phyloP scores from a whole-genome alignment of 768 basidiomycete genomes.

The Termitomyces sp. region DNA sequence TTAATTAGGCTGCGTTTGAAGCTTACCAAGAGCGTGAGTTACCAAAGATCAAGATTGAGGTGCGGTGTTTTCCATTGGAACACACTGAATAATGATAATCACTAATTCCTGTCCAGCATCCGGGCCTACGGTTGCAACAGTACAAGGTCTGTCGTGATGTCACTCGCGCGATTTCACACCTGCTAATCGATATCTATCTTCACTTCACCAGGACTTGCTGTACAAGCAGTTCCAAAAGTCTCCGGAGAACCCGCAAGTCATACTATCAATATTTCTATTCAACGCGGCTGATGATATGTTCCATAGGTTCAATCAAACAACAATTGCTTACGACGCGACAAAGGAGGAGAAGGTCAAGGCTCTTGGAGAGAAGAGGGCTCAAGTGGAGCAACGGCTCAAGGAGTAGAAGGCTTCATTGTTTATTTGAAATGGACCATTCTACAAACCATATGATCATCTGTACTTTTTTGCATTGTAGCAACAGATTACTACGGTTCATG shows the following conservation, averaged over 20 bases:
- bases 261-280: neutral
- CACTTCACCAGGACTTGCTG: constrained; percentile 59
- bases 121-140: constrained; percentile 87
- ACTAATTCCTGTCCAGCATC: constrained; percentile 48
- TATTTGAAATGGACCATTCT: neutral
- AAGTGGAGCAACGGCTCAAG: constrained; percentile 63
- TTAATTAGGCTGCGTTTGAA: constrained; percentile 71
- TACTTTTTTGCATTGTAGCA: neutral
- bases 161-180: neutral
- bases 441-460: neutral
- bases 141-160: constrained; percentile 53
- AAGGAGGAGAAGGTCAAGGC: constrained; percentile 84
- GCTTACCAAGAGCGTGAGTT: constrained; percentile 87
- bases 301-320: constrained; percentile 77
- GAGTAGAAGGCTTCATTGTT: constrained; percentile 18
- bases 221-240: constrained; percentile 97
- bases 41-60: constrained; percentile 72
- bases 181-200: constrained; percentile 5
- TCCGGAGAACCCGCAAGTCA: constrained; percentile 85
- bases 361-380: constrained; percentile 61
- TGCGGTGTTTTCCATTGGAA: constrained; percentile 24
- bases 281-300: neutral
- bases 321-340: constrained; percentile 75
- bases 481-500: neutral
- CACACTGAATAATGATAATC: neutral